A percentile compares a stretch with the other conserved stretches of the same genome.
These are phyloP conservation scores for Paralagenidium karlingii DNA, from an alignment of 352 stramenopile genomes.

Conservation along the genomic window DNA sequence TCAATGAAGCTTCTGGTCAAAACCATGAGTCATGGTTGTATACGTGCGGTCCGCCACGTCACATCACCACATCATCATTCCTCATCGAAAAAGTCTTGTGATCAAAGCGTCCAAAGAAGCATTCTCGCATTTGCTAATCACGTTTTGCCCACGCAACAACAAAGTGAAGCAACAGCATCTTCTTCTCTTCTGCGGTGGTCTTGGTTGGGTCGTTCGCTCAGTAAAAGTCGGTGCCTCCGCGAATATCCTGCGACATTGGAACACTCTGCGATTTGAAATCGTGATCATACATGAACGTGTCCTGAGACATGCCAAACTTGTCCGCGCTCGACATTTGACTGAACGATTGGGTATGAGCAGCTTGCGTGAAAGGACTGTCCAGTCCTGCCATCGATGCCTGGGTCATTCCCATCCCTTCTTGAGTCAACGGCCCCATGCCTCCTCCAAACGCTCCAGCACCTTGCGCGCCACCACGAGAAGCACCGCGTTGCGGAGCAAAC, in stretches of 20 bases:
- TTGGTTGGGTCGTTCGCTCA: too few relatives aligned
- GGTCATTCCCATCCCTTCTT: slow-evolving; percentile 51
- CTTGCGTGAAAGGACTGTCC: slow-evolving; percentile 70
- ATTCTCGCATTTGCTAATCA: too few relatives aligned
- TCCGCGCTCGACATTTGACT: slow-evolving; percentile 64
- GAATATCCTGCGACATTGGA: slow-evolving; percentile 67
- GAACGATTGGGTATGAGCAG: slow-evolving; percentile 71
- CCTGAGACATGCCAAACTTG: slow-evolving; percentile 78
- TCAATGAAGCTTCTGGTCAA: too few relatives aligned
- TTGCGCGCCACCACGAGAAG: slow-evolving; percentile 8
- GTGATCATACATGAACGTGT: slow-evolving; percentile 61
- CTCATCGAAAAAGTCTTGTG: too few relatives aligned
- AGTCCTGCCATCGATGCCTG: slow-evolving; percentile 32
- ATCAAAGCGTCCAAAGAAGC: too few relatives aligned
- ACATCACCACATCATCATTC: too few relatives aligned
- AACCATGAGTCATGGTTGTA: too few relatives aligned
- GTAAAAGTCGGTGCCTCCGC: slow-evolving; percentile 54
- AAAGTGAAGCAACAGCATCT: too few relatives aligned
- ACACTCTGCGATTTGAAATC: slow-evolving; percentile 80
- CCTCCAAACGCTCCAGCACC: slow-evolving; percentile 5
- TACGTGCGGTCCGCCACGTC: too few relatives aligned
- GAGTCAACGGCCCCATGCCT: slow-evolving; percentile 51
- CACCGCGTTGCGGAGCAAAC: slow-evolving; percentile 19
- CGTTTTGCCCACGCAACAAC: too few relatives aligned
- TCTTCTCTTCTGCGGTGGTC: too few relatives aligned